Evolutionary conservation across 78 protist genomes (phyloP).

Genomic region (Pirum gemmata): DNA sequence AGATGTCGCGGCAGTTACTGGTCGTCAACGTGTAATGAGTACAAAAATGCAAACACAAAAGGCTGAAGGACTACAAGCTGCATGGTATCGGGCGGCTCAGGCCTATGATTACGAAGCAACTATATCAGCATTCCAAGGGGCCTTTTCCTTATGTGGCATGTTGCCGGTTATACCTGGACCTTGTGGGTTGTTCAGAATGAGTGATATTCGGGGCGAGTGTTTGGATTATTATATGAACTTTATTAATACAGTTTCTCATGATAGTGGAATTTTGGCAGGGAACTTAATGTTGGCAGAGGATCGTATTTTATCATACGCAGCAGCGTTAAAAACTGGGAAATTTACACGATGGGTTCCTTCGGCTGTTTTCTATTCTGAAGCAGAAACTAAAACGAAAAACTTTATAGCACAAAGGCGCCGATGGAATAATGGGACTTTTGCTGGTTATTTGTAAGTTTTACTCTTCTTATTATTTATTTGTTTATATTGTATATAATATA

Average conservation of each 20-base stretch:
- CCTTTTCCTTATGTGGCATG: not conserved
- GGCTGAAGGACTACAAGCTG: not conserved
- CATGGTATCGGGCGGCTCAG: not conserved
- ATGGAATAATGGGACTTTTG: not conserved
- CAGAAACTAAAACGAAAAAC: not conserved
- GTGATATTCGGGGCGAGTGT: not conserved
- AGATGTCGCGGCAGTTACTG: not conserved
- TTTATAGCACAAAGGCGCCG: not conserved
- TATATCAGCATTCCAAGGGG: too few species aligned
- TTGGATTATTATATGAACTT: not conserved
- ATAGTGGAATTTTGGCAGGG: not conserved
- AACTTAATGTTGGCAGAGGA: not conserved
- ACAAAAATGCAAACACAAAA: not conserved
- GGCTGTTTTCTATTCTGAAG: not conserved
- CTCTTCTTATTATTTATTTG: too few species aligned
- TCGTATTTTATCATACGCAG: not conserved
- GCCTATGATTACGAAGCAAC: not conserved
- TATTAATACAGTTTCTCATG: not conserved
- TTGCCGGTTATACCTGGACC: not conserved
- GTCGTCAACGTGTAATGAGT: not conserved
- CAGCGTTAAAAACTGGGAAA: not conserved
- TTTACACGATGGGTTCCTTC: not conserved
- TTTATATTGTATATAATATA: too few species aligned
- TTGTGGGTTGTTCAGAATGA: not conserved
- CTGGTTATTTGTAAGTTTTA: slow-evolving; percentile 11